Base-by-base conservation (phyloP, 495 filamentous ascomycete species). In the Xylaria intraflava region DNA sequence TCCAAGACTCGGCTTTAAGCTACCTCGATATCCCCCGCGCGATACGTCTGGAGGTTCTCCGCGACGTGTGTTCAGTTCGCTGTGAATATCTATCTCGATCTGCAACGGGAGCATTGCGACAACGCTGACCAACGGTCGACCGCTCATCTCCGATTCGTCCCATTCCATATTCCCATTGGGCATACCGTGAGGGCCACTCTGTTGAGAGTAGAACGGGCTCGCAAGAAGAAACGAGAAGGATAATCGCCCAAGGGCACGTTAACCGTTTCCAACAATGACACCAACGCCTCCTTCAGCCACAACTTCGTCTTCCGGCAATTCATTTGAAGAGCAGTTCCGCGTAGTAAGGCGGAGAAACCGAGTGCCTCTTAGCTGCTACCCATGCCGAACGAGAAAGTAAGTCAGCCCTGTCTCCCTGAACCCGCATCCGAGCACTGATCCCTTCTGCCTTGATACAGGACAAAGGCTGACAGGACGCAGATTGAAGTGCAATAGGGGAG, bases 321-420 rank as follows among this genome's bases (percentile, higher is more conserved):
- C 93, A 36, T 93, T 90, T 24, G 88, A 95, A 68, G 80, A 82
- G 33, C 86, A 91, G 61, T 96, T 86, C 62, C 83, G 89, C 55
- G 85, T 98, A 33, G 88, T 96, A 47, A 84, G 92, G 58, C 95
- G 95, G 72, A 83, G 93, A 65, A 99, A 99, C 60, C 78, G 93
- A 51, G 88, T 99, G 14, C 93, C 93, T 27, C 77, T 99, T 36
- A 96, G 90, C 40, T 99, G 93, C 67, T 93, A 83, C 51, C 90
- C 93, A 20, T 99, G 93, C 67, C 79, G 93, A 61, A 86, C 90
- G 64, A 83, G 93, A 77, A 98, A 98, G 93, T 96, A 77, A 78
- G 87, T 62, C 41, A 54, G 19, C 33, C 47, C 53, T 26, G 39
- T 55, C 48, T 48, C 24, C 58, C 50, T 19, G 47, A 52, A 46